A percentile compares a stretch with the other conserved stretches of the same genome.
Conservation (phyloP, 2,329 filamentous ascomycete species). For the Colletotrichum abscissum region DNA sequence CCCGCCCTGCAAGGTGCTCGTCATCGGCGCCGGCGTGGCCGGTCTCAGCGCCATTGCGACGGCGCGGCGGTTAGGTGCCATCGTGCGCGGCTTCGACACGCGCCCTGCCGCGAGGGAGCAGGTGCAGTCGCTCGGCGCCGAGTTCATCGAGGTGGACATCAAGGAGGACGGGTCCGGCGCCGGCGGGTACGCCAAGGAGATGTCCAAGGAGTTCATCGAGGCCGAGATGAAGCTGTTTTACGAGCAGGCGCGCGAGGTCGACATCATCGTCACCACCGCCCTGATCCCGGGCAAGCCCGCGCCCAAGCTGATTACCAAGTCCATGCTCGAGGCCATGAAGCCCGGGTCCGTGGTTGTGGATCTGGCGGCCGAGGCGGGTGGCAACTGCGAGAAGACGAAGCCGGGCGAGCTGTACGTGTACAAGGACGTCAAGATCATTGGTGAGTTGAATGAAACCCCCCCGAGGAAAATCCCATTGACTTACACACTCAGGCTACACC, state of each 20-base stretch:
- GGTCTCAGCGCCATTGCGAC: constrained; percentile 90
- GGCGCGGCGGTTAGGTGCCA: constrained; percentile 86
- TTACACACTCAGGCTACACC: constrained; percentile 73
- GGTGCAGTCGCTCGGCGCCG: constrained; percentile 89
- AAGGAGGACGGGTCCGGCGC: constrained; percentile 86
- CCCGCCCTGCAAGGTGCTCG: constrained; percentile 88
- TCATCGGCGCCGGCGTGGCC: constrained; percentile 91
- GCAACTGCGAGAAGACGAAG: constrained; percentile 86
- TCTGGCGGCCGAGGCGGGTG: constrained; percentile 86
- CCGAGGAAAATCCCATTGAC: constrained; percentile 5
- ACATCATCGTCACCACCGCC: constrained; percentile 94
- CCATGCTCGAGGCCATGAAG: constrained; percentile 87
- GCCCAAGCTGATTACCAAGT: constrained; percentile 84
- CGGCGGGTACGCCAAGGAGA: constrained; percentile 91
- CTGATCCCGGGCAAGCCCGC: constrained; percentile 87
- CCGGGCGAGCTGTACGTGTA: constrained; percentile 77
- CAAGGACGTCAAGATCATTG: constrained; percentile 86
- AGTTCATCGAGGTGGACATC: constrained; percentile 89
- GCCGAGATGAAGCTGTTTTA: constrained; percentile 94
- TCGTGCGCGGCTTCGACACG: constrained; percentile 93
- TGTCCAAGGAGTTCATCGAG: constrained; percentile 93
- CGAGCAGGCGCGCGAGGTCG: constrained; percentile 87
- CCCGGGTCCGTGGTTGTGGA: constrained; percentile 91
- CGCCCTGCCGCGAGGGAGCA: constrained; percentile 88
- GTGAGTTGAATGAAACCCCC: constrained; percentile 53